phyloP scores from a whole-genome alignment of 2,329 filamentous ascomycete genomes.

The Pseudodiploospora longispora region DNA sequence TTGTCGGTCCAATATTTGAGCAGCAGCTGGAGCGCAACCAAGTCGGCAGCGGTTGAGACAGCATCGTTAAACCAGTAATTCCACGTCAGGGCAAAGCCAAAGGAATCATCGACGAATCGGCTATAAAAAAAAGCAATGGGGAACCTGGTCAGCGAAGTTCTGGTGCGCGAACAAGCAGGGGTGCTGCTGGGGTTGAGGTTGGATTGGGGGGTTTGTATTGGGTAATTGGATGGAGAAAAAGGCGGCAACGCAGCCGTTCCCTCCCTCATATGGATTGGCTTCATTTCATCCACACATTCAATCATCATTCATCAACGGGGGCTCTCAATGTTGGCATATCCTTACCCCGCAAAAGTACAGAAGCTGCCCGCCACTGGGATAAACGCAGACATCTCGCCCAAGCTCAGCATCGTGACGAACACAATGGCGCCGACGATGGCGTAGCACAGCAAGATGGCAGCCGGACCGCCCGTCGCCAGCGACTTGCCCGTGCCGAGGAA shows the following conservation, averaged over 20 bases:
- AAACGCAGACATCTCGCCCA: slow-evolving; percentile 54
- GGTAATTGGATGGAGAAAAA: no score
- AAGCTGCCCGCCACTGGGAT: slow-evolving; percentile 45
- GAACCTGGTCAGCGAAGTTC: neutral
- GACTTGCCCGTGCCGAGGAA: slow-evolving; percentile 56
- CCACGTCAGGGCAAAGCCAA: slow-evolving; percentile 48
- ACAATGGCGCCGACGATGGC: slow-evolving; percentile 49
- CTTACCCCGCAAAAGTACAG: slow-evolving; percentile 37
- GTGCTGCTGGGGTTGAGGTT: no score
- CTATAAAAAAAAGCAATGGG: slow-evolving; percentile 9
- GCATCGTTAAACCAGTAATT: slow-evolving; percentile 63
- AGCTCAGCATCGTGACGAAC: slow-evolving; percentile 48
- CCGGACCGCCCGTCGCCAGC: slow-evolving; percentile 51
- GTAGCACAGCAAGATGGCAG: slow-evolving; percentile 50
- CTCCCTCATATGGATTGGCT: neutral
- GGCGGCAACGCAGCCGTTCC: neutral
- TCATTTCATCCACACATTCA: neutral
- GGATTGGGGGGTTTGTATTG: no score
- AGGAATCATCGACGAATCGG: slow-evolving; percentile 45
- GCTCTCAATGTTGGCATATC: slow-evolving; percentile 10
- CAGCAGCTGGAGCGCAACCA: slow-evolving; percentile 45
- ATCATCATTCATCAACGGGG: no score
- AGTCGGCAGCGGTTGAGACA: slow-evolving; percentile 43
- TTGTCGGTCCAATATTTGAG: slow-evolving; percentile 54
- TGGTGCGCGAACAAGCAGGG: no score